phyloP scores from a whole-genome alignment of 2,329 filamentous ascomycete species.

The Tricladium varicosporioides region DNA sequence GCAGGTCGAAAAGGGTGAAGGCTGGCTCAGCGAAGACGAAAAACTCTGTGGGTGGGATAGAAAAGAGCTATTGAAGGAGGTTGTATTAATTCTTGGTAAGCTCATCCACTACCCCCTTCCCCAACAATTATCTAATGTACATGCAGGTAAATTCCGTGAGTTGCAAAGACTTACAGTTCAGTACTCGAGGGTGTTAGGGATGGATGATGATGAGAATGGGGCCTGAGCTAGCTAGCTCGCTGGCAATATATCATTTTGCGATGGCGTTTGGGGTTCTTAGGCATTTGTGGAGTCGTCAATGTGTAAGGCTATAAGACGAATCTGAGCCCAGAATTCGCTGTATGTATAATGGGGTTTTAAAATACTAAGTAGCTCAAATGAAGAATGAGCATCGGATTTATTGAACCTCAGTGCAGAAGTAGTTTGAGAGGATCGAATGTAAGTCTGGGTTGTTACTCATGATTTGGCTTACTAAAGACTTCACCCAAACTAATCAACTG shows the following conservation, averaged over 20 bases:
- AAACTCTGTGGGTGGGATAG: conserved; percentile 89
- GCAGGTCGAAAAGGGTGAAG: conserved; percentile 44
- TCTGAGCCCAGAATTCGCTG: neutral
- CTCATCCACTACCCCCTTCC: conserved; percentile 1
- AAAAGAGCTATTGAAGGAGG: conserved; percentile 82
- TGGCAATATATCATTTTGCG: conserved; percentile 11
- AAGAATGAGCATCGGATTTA: neutral
- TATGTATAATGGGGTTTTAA: conserved; percentile 5
- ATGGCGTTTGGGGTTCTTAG: conserved; percentile 22
- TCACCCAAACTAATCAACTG: too few species aligned
- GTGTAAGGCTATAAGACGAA: conserved; percentile 3
- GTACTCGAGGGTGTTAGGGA: conserved; percentile 79
- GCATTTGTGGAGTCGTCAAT: conserved; percentile 18
- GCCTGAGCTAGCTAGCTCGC: conserved; percentile 7
- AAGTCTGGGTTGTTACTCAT: too few species aligned
- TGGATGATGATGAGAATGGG: conserved; percentile 38
- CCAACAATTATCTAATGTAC: conserved; percentile 14
- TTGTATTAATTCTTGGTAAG: conserved; percentile 89
- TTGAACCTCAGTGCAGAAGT: too few species aligned
- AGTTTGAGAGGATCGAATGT: too few species aligned
- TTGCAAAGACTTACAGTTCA: conserved; percentile 92
- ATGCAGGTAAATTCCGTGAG: conserved; percentile 86
- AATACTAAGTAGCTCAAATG: neutral
- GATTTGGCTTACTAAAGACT: too few species aligned
- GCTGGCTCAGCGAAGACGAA: conserved; percentile 66